Conservation (phyloP, 2,329 filamentous ascomycete genomes). For the Aphanocladium album region DNA sequence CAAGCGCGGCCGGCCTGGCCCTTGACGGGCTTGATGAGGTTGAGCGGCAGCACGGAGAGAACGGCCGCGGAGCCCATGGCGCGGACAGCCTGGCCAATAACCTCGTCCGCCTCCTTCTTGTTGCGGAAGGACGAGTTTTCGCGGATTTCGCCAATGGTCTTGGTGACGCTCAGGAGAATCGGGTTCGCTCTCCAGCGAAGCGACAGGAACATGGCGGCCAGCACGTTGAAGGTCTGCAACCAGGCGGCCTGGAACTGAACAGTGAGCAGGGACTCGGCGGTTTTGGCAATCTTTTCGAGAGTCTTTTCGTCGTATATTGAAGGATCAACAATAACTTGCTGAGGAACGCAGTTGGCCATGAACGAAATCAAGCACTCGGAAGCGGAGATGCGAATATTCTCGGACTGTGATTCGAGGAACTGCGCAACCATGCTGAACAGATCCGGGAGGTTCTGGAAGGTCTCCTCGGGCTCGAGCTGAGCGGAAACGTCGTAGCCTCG, state of each 20-base stretch:
- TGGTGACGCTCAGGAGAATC: conserved; percentile 69
- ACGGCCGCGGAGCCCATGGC: conserved; percentile 88
- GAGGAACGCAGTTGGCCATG: conserved; percentile 81
- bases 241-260: conserved; percentile 92
- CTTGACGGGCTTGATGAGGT: conserved; percentile 70
- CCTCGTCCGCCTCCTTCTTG: conserved; percentile 90
- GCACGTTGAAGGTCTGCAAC: conserved; percentile 88
- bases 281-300: conserved; percentile 72
- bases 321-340: conserved; percentile 76
- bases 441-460: conserved; percentile 82
- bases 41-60: conserved; percentile 76
- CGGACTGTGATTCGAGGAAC: conserved; percentile 80
- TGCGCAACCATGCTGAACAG: conserved; percentile 74
- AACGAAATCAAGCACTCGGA: conserved; percentile 95
- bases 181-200: conserved; percentile 81
- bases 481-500: conserved; percentile 91
- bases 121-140: conserved; percentile 83
- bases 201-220: conserved; percentile 80
- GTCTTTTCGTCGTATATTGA: conserved; percentile 91
- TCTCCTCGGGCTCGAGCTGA: conserved; percentile 82
- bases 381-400: conserved; percentile 90
- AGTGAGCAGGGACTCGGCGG: conserved; percentile 68
- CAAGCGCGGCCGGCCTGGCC: conserved; percentile 84
- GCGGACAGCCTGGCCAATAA: conserved; percentile 80
- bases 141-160: conserved; percentile 78